phyloP scores from a whole-genome alignment of 139 green algal genomes.

The Chloropicon primus region DNA sequence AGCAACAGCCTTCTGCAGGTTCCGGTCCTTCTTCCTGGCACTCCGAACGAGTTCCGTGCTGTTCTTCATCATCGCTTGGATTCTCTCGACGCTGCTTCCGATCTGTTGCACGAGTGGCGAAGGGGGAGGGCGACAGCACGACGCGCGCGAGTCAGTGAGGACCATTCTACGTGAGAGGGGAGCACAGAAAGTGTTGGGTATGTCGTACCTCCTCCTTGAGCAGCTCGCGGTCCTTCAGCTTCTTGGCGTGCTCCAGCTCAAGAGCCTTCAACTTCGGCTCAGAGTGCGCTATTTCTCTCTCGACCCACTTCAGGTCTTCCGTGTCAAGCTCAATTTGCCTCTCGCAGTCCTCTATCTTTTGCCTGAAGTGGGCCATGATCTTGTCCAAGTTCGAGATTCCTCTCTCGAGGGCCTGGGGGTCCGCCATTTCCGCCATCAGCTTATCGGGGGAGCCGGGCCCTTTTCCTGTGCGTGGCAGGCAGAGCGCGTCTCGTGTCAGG shows the following conservation, averaged over 20 bases:
- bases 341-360: neutral
- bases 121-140: neutral
- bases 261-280: neutral
- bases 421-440: neutral
- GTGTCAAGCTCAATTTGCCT: neutral
- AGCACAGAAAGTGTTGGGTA: too few species aligned
- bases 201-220: neutral
- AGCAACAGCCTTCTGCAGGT: neutral
- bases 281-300: neutral
- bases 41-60: neutral
- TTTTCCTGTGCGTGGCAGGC: too few species aligned
- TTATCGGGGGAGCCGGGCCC: neutral
- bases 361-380: neutral
- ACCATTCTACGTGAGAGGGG: too few species aligned
- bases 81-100: neutral
- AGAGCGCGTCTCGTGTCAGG: too few species aligned
- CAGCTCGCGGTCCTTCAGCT: neutral
- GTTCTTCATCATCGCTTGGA: neutral
- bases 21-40: neutral
- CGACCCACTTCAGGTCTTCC: neutral
- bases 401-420: neutral
- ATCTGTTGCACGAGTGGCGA: neutral
- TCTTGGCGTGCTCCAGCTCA: neutral
- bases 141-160: neutral
- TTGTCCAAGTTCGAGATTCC: neutral